phyloP scores from a whole-genome alignment of 2,329 filamentous ascomycete genomes.

The Alternaria infectoria region DNA sequence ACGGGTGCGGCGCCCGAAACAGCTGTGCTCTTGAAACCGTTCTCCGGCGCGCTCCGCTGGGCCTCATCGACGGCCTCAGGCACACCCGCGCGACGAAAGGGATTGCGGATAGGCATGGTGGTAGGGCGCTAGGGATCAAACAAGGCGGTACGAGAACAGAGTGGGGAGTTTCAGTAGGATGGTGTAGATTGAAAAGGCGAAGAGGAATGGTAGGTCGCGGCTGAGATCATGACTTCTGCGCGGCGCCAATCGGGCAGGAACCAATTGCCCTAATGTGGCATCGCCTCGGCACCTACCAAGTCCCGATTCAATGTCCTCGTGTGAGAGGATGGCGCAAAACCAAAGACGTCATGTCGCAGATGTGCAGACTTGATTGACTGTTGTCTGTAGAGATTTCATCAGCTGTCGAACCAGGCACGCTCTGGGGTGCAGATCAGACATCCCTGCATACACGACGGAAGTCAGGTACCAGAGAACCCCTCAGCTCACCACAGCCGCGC shows the following conservation, averaged over 20 bases:
- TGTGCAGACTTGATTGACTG: not conserved
- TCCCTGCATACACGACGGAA: constrained; percentile 38
- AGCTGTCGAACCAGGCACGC: constrained; percentile 1
- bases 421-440: constrained; percentile 20
- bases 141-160: constrained; percentile 21
- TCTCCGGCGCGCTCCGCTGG: constrained; percentile 40
- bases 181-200: constrained; percentile 12
- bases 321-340: constrained; percentile 1
- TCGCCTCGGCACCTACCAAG: constrained; percentile 11
- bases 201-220: constrained; percentile 7
- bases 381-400: not conserved
- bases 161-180: constrained; percentile 26
- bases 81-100: constrained; percentile 47
- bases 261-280: constrained; percentile 8
- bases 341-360: constrained; percentile 19
- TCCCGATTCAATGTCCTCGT: constrained; percentile 11
- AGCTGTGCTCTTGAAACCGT: constrained; percentile 42
- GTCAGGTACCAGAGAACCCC: constrained; percentile 30
- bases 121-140: constrained; percentile 16
- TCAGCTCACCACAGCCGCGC: constrained; percentile 24
- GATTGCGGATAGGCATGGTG: constrained; percentile 51
- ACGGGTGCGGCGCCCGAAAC: constrained; percentile 49
- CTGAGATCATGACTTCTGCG: constrained; percentile 26
- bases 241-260: constrained; percentile 26
- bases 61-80: constrained; percentile 42